Base-by-base conservation (phyloP, 768 basidiomycete genomes). In the Cyclocybe aegerita region DNA sequence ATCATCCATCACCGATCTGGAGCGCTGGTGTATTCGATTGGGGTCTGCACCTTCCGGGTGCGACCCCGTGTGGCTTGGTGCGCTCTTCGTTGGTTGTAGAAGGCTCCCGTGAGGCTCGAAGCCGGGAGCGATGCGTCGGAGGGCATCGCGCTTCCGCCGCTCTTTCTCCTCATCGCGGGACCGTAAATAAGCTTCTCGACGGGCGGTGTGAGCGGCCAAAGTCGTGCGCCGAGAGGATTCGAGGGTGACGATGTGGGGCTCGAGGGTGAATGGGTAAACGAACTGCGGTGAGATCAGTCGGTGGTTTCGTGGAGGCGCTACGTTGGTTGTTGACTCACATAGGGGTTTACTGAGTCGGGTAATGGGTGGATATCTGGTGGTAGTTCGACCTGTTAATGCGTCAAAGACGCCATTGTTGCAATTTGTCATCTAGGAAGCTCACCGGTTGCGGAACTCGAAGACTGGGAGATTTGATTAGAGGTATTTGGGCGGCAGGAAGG, bases 311-410 rank as follows among this genome's bases (percentile, higher is more conserved):
- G 39, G 30, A 38, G 32, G 17, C 32, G 8, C 38, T 10, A 37
- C 31, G 35, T 44, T 46, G 35, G 42, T 10, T 37, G 30, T 39
- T 2, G 30, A 57, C 70, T 59, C 45, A 95, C 96, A 65, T 98
- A 98, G 54, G 90, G 81, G 1, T 83, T 85, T 4, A 98, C 86
- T 33, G 88, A 89, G 17, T 94, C 90, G 4, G 96, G 96, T 0
- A 98, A 76, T 0, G 96, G 96, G 59, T 98, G 95, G 16, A 98
- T 93, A 61, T 98, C 94, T 41, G 81, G 87, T 4, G 96, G 93
- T 4, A 93, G 74, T 55, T 87, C 78, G 23, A 97, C 82, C 95
- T 98, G 12, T 4, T 29, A 7, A 15, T n/a, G 17, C 23, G 46
- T 60, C 36, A 43, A 40, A 37, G 9, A 9, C 48, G 48, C 8